These are phyloP conservation scores for Stephanodiscus minutulus DNA, from an alignment of 108 stramenopile genomes.

Conservation along the genomic window DNA sequence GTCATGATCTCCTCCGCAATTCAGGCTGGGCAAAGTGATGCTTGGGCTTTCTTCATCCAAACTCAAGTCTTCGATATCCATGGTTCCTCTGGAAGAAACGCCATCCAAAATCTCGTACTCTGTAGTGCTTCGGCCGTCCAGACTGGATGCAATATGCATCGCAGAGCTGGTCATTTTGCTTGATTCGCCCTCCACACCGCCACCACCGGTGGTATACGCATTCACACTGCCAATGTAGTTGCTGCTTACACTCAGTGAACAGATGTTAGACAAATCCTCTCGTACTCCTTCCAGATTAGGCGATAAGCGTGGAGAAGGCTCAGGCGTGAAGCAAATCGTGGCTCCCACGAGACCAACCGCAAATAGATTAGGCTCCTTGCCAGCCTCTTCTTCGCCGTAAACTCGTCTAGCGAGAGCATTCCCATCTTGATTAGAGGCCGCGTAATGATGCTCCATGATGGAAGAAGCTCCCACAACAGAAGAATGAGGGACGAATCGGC, in stretches of 20 bases:
- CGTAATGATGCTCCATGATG: slow-evolving; percentile 19
- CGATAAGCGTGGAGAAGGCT: slow-evolving; percentile 28
- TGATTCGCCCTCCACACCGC: neutral
- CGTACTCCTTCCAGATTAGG: slow-evolving; percentile 12
- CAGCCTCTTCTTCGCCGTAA: neutral
- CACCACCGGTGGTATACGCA: neutral
- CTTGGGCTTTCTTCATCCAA: slow-evolving; percentile 15
- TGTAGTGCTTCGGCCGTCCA: slow-evolving; percentile 14
- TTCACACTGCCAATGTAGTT: slow-evolving; percentile 27
- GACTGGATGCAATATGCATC: slow-evolving; percentile 16
- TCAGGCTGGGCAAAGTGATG: slow-evolving; percentile 17
- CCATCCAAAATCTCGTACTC: slow-evolving; percentile 44
- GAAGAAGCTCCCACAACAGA: slow-evolving; percentile 28
- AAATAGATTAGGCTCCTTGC: neutral
- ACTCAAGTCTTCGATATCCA: slow-evolving; percentile 41
- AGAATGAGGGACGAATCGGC: slow-evolving; percentile 46
- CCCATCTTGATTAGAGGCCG: neutral
- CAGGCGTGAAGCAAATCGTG: slow-evolving; percentile 50
- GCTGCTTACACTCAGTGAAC: slow-evolving; percentile 13
- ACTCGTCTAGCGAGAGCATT: neutral
- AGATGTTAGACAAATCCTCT: neutral
- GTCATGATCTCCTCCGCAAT: neutral
- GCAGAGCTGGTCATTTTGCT: slow-evolving; percentile 17
- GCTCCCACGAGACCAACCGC: slow-evolving; percentile 36
- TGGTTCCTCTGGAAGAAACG: slow-evolving; percentile 14